Evolutionary conservation across 2,329 filamentous ascomycete species (phyloP), one percentile per base, ranked within the genome.

Genomic region (Sporothrix euskadiensis): DNA sequence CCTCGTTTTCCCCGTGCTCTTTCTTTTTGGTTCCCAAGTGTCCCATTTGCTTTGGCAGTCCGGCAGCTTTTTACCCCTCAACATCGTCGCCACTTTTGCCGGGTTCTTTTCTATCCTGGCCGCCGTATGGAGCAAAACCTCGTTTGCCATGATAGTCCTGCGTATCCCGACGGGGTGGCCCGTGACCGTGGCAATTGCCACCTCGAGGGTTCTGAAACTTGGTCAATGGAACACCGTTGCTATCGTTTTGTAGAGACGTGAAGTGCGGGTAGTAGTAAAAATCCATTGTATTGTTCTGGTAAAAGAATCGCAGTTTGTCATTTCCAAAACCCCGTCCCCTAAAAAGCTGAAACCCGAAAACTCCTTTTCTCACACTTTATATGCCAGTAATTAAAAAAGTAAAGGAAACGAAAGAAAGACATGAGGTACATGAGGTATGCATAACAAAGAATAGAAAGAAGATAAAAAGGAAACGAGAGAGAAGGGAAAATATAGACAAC

Each of bases 141-240:
- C 81, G 0, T 82, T 83, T 73, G 81, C 80, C 19, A 74, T 82
- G 44, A 82, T 80, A 0, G 77, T 83, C 30, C 78, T 83, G 35
- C 80, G 80, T 2, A 78, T 82, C 65, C 78, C 79, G 16, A 74
- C 74, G 73, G 44, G 4, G 61, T n/a, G 39, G 61, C 30, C 39
- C n/a, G 22, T 47, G 61, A 30, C 30, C 7, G 14, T 4, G 14
- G 10, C 61, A 47, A 12, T 30, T 30, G n/a, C n/a, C 39, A 16
- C 22, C 39, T 65, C 4, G n/a, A 65, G 19, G 6, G 10, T 44
- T 65, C 59, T 65, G 59, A 65, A 65, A 65, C 35, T 44, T 19
- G 30, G 56, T 59, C 56, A 59, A 59, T 30, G 30, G 26, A 32
- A 30, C 26, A 35, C 14, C n/a, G 30, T 59, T 35, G 19, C 26